Percentiles rank a stretch among this genome's conserved stretches.
phyloP scores from a whole-genome alignment of 192 early-diverging fungal genomes.

The Entomortierella lignicola region DNA sequence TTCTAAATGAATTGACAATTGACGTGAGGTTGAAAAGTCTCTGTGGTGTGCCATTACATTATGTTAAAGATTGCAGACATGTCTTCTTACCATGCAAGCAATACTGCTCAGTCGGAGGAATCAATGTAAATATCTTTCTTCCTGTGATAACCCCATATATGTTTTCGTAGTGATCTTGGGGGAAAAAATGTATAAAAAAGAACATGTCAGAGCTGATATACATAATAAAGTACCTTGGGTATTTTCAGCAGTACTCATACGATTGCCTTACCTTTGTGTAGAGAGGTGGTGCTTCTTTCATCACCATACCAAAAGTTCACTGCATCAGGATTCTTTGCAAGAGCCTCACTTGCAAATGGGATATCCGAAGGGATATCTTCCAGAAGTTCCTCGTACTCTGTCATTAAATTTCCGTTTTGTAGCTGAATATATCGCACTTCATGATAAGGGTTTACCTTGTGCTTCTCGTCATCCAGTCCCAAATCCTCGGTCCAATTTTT shows the following conservation, averaged over 20 bases:
- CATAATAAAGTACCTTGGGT: too few relatives aligned
- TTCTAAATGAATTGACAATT: conserved; percentile 32
- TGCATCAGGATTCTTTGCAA: conserved; percentile 58
- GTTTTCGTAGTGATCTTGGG: conserved; percentile 63
- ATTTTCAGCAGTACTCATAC: too few relatives aligned
- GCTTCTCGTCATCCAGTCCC: not conserved
- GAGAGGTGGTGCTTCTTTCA: conserved; percentile 53
- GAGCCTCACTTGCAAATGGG: conserved; percentile 56
- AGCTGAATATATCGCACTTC: conserved; percentile 61
- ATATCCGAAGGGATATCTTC: conserved; percentile 57
- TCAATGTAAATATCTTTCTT: conserved; percentile 59
- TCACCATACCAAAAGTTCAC: conserved; percentile 69
- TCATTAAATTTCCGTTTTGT: conserved; percentile 62
- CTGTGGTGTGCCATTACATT: too few relatives aligned
- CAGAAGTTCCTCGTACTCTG: conserved; percentile 54
- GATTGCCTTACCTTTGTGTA: conserved; percentile 64
- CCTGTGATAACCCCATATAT: conserved; percentile 63
- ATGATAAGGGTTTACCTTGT: conserved; percentile 21
- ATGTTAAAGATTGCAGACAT: not conserved
- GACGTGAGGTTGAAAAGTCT: not conserved
- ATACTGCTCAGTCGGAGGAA: conserved; percentile 61
- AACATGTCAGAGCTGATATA: too few relatives aligned
- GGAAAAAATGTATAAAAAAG: too few relatives aligned
- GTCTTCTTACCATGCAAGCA: conserved; percentile 59
- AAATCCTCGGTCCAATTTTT: not conserved